Evolutionary conservation across 306 rosid species (phyloP), one percentile per base, ranked within the genome.

Genomic region (Cicer cuneatum): DNA sequence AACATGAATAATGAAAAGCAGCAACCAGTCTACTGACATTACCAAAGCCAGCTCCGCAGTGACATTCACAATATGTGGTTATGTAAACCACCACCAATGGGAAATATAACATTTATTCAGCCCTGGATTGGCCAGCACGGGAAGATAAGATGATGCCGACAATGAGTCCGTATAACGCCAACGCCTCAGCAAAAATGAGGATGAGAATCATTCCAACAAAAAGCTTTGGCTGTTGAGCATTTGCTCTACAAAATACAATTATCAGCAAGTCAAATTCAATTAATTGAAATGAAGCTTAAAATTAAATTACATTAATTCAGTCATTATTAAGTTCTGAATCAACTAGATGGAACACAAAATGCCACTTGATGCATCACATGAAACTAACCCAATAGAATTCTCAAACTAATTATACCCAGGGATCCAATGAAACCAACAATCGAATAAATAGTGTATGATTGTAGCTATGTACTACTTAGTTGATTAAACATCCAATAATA

Each of bases 191-290:
- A 41, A 88, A 88, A 77, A 88, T 88, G 83, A 89, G 93, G 72
- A 89, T 89, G 38, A 89, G 89, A 80, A 89, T 89, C 93, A 89
- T 89, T 74, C 93, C 93, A 38, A 89, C 93, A 69, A 89, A 89
- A 71, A 89, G 93, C 80, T 89, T 87, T 15, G 93, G 91, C 88
- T 89, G 93, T 40, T 87, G 93, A 10, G 93, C 91, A 47, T 89
- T 89, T 7, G 93, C 93, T 69, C 93, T 89, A 75, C 73, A 69
- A 57, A 65, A 80, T 24, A 43, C 49, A 40, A 45, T 47, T 58
- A 48, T 29, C 67, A 60, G 11, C 40, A 48, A 10, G 42, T 80
- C 68, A 59, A 49, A 58, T 74, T 80, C 72, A 51, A 67, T 12
- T 60, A 14, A 10, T 40, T 29, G 37, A 45, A 72, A 79, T 13